Evolutionary conservation across 257 asterid genomes (phyloP), one percentile per base, ranked within the genome.

Genomic region (Nicotiana paniculata): DNA sequence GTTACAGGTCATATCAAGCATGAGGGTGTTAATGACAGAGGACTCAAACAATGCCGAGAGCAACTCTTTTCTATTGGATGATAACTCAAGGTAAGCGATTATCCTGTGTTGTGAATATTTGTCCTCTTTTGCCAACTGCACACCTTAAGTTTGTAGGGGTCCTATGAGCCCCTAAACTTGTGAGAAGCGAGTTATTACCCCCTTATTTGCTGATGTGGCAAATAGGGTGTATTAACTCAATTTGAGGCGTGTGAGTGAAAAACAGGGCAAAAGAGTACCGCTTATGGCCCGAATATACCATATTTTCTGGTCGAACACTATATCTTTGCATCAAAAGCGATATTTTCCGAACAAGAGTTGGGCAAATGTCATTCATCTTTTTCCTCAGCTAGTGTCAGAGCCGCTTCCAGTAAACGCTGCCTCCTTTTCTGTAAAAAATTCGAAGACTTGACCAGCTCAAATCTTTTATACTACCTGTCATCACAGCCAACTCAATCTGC

Each of bases 1-100:
- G 59, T 48, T 86, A 66, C 90, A 96, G 99, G 99, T 96, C 80
- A 93, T 94, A 86, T 87, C 97, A 85, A 96, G 95, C 90, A 96
- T 96, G 99, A 94, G 93, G 86, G 97, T 94, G 83, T 86, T 96
- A 67, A 96, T 94, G 99, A 94, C 98, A 5, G 99, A 94, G 89
- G 98, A 94, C 84, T 93, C 97, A 9, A 94, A 91, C 89, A 88
- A 89, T 87, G 93, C 98, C 4, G 92, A 84, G 85, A 90, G 95
- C 90, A 96, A 81, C 89, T 92, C 98, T 57, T 96, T 94, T 83
- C 86, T 96, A 66, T 88, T 96, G 97, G 99, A 96, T 85, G 99
- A 96, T 86, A 89, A 92, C 90, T 92, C 98, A 85, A 91, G 98
- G 99, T 92, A 84, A 83, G 33, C 32, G 67, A 8, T 17, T 75